Percentiles rank a stretch among this genome's conserved stretches.
phyloP scores from a whole-genome alignment of 306 rosid genomes.

The Prinsepia uniflora region DNA sequence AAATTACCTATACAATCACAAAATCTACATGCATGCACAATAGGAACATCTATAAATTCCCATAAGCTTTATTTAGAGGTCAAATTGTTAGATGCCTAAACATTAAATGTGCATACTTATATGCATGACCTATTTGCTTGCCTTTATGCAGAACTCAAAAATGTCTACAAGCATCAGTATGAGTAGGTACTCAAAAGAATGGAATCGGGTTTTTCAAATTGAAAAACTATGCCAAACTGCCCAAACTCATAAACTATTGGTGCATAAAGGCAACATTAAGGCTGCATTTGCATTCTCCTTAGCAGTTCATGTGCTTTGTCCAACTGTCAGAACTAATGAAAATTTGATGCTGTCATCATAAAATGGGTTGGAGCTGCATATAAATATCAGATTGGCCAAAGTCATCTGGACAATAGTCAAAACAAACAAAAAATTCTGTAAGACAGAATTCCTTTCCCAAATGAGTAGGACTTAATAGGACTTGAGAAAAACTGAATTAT shows the following conservation, averaged over 20 bases:
- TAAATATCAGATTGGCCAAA: not conserved
- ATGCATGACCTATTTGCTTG: not conserved
- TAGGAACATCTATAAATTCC: not conserved
- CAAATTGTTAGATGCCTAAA: not conserved
- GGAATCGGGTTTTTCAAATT: not conserved
- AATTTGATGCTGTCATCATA: conserved; percentile 5
- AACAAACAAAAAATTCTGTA: not conserved
- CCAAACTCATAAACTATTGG: too few relatives aligned
- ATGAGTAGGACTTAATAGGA: not conserved
- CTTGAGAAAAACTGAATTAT: not conserved
- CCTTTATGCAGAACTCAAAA: not conserved
- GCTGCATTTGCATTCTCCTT: too few relatives aligned
- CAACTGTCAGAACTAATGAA: too few relatives aligned
- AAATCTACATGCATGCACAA: too few relatives aligned
- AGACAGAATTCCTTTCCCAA: not conserved
- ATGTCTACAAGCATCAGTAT: not conserved
- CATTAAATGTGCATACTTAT: not conserved
- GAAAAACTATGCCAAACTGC: too few relatives aligned
- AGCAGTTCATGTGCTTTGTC: too few relatives aligned
- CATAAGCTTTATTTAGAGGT: not conserved
- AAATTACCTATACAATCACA: too few relatives aligned
- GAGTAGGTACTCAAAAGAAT: too few relatives aligned
- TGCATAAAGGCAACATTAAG: too few relatives aligned
- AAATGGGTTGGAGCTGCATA: conserved; percentile 17
- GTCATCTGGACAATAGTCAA: not conserved